phyloP scores from a whole-genome alignment of 768 basidiomycete species.

The Rhizopogon rudus region DNA sequence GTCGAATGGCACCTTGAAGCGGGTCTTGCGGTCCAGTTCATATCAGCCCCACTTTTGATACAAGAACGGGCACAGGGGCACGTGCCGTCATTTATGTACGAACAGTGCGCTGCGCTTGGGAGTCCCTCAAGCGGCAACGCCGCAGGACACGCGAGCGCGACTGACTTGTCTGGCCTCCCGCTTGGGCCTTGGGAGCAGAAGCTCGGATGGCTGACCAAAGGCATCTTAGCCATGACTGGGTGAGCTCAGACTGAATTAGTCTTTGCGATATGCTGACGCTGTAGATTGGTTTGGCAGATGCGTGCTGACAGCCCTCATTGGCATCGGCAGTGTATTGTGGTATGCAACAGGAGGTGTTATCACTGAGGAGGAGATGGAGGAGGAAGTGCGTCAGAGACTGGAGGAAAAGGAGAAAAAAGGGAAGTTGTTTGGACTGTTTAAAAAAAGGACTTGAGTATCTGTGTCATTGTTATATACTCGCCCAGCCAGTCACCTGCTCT shows the following conservation, averaged over 20 bases:
- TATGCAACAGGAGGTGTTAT: conserved; percentile 73
- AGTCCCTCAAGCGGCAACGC: conserved; percentile 75
- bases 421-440: conserved; percentile 37
- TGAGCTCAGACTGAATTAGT: conserved; percentile 26
- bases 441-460: conserved; percentile 5
- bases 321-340: conserved; percentile 82
- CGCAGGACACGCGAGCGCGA: conserved; percentile 67
- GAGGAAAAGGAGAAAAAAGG: conserved; percentile 53
- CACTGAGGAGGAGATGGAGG: conserved; percentile 78
- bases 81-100: conserved; percentile 55
- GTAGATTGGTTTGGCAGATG: conserved; percentile 43
- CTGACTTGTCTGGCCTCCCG: conserved; percentile 62
- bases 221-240: conserved; percentile 74
- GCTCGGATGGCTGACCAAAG: conserved; percentile 68
- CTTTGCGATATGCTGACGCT: conserved; percentile 1
- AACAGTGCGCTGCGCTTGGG: conserved; percentile 68
- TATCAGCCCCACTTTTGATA: conserved; percentile 72
- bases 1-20: conserved; percentile 84
- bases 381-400: conserved; percentile 52
- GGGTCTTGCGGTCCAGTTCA: conserved; percentile 81
- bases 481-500: too few species aligned
- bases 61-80: conserved; percentile 44
- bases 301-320: conserved; percentile 77
- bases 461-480: background rate
- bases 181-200: conserved; percentile 71